Base-by-base conservation (phyloP, 768 basidiomycete species). In the Neoboletus magnificus region DNA sequence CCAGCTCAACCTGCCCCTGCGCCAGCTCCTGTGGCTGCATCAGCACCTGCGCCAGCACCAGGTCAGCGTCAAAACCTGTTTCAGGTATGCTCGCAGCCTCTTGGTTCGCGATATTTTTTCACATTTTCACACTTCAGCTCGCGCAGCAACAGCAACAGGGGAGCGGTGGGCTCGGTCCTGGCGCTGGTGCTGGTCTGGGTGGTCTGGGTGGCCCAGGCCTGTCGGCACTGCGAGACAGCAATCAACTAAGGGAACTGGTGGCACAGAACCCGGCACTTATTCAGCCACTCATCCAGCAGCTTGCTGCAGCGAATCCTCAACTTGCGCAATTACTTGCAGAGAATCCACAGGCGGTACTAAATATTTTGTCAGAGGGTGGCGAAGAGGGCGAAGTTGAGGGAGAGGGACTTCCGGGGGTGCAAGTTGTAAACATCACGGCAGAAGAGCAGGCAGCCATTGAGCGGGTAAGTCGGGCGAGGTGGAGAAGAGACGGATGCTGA, bases 401-500 rank as follows among this genome's bases (percentile, higher is more conserved):
- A 0, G 81, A 68, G 4, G 50, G 36, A 13, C 77, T 75, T 4
- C 48, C 42, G 0, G 65, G 58, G 3, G 18, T 63, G 23, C 69
- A 73, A 16, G 79, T 87, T 2, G 75, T 98, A 58, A 82, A 83
- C 55, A 81, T 99, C 39, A 95, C 95, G 7, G 78, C 80, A 37
- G 93, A 97, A 57, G 97, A 99, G 72, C 78, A 81, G 54, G 92
- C 83, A 51, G 93, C 95, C 9, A 96, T 99, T 57, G 80, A 87
- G 70, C 80, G 97, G 65, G 92, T 98, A 71, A 71, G 91, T 76
- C 42, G 48, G 5, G 30, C 5, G 32, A 29, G n/a, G 18, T 45
- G 46, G 22, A 1, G 46, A n/a, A 2, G 20, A 10, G 18, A 32
- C 27, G 35, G 13, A 20, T 40, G 52, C 59, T 66, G 41, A 61